Evolutionary conservation across 208 protist genomes (phyloP), one percentile per base, ranked within the genome.

Genomic region (Leishmania lainsoni): DNA sequence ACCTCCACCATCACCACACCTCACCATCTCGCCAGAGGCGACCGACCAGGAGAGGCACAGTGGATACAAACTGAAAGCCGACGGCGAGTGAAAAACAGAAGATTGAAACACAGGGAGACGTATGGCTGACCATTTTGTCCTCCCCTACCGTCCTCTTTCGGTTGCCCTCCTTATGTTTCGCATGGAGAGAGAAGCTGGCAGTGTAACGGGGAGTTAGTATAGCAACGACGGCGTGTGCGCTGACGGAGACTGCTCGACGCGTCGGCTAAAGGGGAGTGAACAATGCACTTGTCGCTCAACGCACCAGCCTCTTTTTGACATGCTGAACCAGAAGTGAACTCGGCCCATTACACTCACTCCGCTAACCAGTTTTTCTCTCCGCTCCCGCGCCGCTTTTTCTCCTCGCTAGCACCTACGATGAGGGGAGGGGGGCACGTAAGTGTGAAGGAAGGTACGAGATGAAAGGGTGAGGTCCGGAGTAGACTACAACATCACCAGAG

Each of bases 401-500:
- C 26, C 2, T 5, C 45, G 35, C 45, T 29, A 10, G 45, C 66
- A 32, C 42, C 12, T 12, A 73, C 26, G 52, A 35, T 14, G 48
- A 32, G 17, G 29, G 10, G 22, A 29, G 10, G 9, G 9, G 10
- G 35, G 69, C 32, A 71, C 42, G 4, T 49, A 22, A 71, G 16
- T 1, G 70, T 42, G 70, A 32, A 48, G 66, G 32, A 26, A 45
- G 22, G 59, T 16, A 26, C 42, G 59, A 48, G 45, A 51, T 16
- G 49, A 6, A 59, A 52, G 29, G 76, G 14, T 51, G 16, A 12
- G 8, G 52, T 26, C 8, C 12, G 29, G 26, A 17, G 56, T 58
- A 8, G 17, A 20, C 88, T 93, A 99, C 58, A 99, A 83, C 89
- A 99, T 97, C 22, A 99, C 95, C 35, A 99, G 79, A 48, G 95